Evolutionary conservation across 2,329 filamentous ascomycete genomes (phyloP).

Genomic region (Ceratocystis huliohia): DNA sequence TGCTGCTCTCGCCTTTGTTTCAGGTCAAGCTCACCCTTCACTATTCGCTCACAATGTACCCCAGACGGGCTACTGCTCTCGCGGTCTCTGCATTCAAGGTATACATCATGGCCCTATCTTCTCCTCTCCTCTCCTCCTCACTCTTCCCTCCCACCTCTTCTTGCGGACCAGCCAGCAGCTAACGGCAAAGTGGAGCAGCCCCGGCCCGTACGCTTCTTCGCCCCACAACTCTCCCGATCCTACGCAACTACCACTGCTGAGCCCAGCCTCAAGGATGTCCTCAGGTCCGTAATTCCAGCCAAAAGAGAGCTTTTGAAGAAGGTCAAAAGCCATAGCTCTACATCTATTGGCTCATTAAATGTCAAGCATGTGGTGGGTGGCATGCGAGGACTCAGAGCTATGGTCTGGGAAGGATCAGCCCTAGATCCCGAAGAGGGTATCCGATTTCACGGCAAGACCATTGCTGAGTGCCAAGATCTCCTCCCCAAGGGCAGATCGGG

Average conservation of each 20-base stretch:
- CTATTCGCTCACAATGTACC: not conserved
- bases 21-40: not conserved
- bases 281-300: constrained; percentile 72
- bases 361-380: constrained; percentile 88
- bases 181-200: not conserved
- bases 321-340: constrained; percentile 73
- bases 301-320: constrained; percentile 90
- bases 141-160: not conserved
- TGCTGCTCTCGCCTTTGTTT: not conserved
- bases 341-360: constrained; percentile 82
- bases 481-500: constrained; percentile 85
- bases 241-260: constrained; percentile 69
- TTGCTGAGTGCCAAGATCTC: constrained; percentile 92
- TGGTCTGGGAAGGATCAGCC: constrained; percentile 98
- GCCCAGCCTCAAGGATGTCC: constrained; percentile 76
- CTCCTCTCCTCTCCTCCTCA: too few relatives aligned
- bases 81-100: constrained; percentile 1
- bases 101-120: not conserved
- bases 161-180: not conserved
- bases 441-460: constrained; percentile 92
- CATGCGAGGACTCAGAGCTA: constrained; percentile 94
- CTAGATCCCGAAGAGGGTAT: constrained; percentile 95
- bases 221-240: constrained; percentile 33
- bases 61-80: not conserved
- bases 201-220: constrained; percentile 21